Evolutionary conservation across 179 eudicot species (phyloP).

Genomic region (Heliamphora pulchella): DNA sequence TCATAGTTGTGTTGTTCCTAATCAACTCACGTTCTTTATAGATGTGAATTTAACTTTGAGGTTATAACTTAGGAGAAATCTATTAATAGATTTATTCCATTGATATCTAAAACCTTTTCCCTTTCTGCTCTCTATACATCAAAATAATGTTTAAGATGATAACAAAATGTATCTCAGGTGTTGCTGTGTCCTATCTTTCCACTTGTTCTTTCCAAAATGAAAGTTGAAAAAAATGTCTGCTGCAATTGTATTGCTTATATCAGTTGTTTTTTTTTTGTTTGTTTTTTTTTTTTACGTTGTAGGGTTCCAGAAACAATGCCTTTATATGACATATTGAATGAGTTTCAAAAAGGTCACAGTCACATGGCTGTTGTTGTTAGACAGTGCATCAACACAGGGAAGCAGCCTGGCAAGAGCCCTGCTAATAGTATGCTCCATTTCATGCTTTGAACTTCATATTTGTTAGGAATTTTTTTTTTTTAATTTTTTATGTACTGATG

Average conservation of each 20-base stretch:
- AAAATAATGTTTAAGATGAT: not conserved
- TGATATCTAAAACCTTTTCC: not conserved
- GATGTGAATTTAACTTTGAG: not conserved
- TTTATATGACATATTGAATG: slow-evolving; percentile 89
- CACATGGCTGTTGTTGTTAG: slow-evolving; percentile 97
- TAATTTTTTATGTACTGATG: too few relatives aligned
- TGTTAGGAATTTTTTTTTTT: not conserved
- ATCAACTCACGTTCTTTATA: not conserved
- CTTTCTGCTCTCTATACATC: not conserved
- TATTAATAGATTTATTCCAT: not conserved
- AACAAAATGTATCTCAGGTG: not conserved
- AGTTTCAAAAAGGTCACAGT: slow-evolving; percentile 97
- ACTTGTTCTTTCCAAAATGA: not conserved
- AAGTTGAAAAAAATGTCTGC: not conserved
- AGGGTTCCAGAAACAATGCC: slow-evolving; percentile 87
- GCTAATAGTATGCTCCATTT: slow-evolving; percentile 33
- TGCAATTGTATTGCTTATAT: not conserved
- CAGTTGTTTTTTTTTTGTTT: slow-evolving; percentile 2
- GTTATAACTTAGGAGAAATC: not conserved
- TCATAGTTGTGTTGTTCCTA: not conserved
- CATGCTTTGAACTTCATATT: not conserved
- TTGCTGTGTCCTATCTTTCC: not conserved
- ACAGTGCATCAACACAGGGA: slow-evolving; percentile 35
- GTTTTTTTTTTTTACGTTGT: slow-evolving; percentile 10
- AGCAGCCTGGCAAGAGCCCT: slow-evolving; percentile 28